phyloP scores from a whole-genome alignment of 192 early-diverging fungal genomes.

The Umbelopsis vinacea region DNA sequence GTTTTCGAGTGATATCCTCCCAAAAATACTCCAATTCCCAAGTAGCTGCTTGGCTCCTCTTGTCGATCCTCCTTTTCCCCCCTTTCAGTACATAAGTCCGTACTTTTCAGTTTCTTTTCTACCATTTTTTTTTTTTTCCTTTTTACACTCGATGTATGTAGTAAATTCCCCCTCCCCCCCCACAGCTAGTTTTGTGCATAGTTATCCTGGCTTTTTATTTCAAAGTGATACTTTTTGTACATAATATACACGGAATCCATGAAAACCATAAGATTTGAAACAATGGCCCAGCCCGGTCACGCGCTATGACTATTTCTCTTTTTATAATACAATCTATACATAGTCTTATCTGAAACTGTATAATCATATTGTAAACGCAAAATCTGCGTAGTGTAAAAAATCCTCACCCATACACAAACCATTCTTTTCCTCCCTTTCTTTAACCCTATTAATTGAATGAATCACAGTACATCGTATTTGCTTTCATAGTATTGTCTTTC shows the following conservation, averaged over 20 bases:
- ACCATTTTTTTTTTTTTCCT: neutral
- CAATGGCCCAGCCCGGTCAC: neutral
- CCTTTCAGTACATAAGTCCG: no score
- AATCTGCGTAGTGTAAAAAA: neutral
- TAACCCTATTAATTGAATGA: conserved; percentile 12
- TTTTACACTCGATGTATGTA: neutral
- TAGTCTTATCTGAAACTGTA: neutral
- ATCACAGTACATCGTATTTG: neutral
- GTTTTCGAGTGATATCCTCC: no score
- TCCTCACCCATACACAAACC: neutral
- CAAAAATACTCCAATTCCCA: no score
- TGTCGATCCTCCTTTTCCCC: no score
- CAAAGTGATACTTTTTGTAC: neutral
- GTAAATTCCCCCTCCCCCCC: no score
- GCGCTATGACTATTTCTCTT: neutral
- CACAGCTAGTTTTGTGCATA: conserved; percentile 1
- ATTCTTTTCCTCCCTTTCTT: neutral
- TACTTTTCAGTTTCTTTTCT: neutral
- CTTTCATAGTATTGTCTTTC: conserved; percentile 6
- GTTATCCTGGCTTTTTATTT: neutral
- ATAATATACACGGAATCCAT: neutral
- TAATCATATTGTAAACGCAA: neutral
- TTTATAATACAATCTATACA: conserved; percentile 13
- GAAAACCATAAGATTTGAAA: neutral
- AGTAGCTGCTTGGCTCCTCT: no score